A percentile compares a stretch with the other conserved stretches of the same genome.
These are phyloP conservation scores for Annulohypoxylon nitens DNA, from an alignment of 495 filamentous ascomycete genomes.

Conservation along the genomic window DNA sequence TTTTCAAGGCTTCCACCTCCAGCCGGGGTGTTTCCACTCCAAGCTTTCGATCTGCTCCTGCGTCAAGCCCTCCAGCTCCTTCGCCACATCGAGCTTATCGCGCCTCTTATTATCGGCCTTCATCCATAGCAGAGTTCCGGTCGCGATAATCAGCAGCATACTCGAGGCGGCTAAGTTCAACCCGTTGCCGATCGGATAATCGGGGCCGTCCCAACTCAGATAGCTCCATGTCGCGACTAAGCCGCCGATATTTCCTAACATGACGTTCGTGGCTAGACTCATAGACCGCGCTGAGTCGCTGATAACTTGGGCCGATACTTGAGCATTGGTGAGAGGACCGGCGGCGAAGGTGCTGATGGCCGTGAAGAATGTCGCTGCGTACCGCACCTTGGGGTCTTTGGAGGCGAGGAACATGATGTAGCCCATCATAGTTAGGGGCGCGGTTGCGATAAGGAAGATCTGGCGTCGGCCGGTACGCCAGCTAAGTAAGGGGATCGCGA, in stretches of 20 bases:
- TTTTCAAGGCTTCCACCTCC: constrained; percentile 68
- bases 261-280: constrained; percentile 75
- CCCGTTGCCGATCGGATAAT: constrained; percentile 80
- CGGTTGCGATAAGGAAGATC: constrained; percentile 72
- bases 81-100: constrained; percentile 64
- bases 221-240: constrained; percentile 80
- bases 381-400: constrained; percentile 65
- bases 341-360: constrained; percentile 76
- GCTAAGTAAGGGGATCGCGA: constrained; percentile 71
- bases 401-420: constrained; percentile 80
- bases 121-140: constrained; percentile 70
- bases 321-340: constrained; percentile 74
- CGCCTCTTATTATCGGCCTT: constrained; percentile 71
- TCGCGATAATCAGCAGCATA: constrained; percentile 64
- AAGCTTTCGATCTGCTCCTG: constrained; percentile 71
- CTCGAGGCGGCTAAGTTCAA: constrained; percentile 74
- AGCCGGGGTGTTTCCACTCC: constrained; percentile 81
- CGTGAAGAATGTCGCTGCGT: constrained; percentile 79
- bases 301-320: constrained; percentile 77
- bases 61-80: constrained; percentile 68
- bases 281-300: constrained; percentile 75
- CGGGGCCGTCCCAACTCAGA: constrained; percentile 71
- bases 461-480: constrained; percentile 70
- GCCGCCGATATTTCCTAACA: constrained; percentile 80
- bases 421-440: constrained; percentile 72